Base-by-base conservation (phyloP, 2,329 filamentous ascomycete species). In the Bipolaris gigantea region DNA sequence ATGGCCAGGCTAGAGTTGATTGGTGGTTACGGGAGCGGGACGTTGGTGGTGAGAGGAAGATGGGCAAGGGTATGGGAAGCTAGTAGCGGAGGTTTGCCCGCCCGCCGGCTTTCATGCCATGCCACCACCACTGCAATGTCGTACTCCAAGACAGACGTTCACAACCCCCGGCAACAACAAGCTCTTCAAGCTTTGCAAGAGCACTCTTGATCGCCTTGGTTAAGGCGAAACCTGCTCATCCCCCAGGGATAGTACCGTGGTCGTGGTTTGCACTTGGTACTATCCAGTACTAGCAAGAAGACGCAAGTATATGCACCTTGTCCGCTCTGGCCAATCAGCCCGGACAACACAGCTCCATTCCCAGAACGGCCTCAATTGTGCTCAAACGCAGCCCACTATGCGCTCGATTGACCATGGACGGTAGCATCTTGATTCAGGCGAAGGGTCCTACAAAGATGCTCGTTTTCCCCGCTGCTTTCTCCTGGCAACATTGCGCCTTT, bases 1-100 rank as follows among this genome's bases (percentile, higher is more conserved):
- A 75, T 75, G 32, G 53, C 65, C 49, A 53, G 44, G 56, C 35
- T 36, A 30, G 19, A 48, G 25, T 25, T 33, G 34, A 39, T 53
- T 48, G 48, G 52, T 34, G 27, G 32, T 32, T 25, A n/a, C 36
- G 51, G 52, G 40, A 52, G 57, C 55, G 55, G 48, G 46, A 43
- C 49, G 27, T 30, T 52, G 35, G 32, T 43, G 47, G 33, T 44
- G 46, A 32, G 13, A 38, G 43, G 39, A 33, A 27, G 48, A 32
- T 47, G 52, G 44, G 50, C 50, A n/a, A 23, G 38, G 15, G 32
- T 43, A 41, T 15, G 61, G 60, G 60, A 65, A 5, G 27, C 27
- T 30, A 30, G 60, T 30, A 30, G 60, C 62, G 62, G 63, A 63
- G 51, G 41, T 25, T 42, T 18, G 16, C 25, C 35, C 40, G 44